These are phyloP conservation scores for Penicillium sp. DNA, from an alignment of 2,329 filamentous ascomycete species.

Conservation along the genomic window DNA sequence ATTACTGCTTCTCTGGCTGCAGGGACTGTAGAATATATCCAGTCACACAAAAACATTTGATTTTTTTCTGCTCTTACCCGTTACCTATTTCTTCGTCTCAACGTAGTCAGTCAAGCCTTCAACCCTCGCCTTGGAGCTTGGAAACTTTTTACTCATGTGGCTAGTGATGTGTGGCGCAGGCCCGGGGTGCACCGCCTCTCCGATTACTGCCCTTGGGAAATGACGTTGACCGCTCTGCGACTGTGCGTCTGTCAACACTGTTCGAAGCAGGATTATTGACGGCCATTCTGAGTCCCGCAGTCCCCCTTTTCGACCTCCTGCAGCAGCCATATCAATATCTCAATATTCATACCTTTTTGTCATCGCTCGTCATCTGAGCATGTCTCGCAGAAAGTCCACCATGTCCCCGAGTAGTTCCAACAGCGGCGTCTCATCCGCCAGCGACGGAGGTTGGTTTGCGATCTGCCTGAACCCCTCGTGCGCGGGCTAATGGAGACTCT, in stretches of 20 bases:
- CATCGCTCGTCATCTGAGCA: conserved; percentile 31
- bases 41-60: conserved; percentile 32
- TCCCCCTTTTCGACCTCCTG: conserved; percentile 18
- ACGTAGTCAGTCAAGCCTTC: neutral
- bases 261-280: conserved; percentile 31
- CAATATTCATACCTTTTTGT: conserved; percentile 2
- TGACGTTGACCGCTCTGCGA: conserved; percentile 42
- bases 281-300: conserved; percentile 22
- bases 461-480: conserved; percentile 13
- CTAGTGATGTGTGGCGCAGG: conserved; percentile 32
- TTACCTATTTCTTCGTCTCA: neutral
- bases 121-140: neutral
- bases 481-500: conserved; percentile 18
- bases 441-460: conserved; percentile 40
- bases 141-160: conserved; percentile 26
- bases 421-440: conserved; percentile 34
- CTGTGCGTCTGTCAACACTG: conserved; percentile 42
- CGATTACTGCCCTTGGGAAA: conserved; percentile 30
- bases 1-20: conserved; percentile 34
- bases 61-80: conserved; percentile 15
- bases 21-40: conserved; percentile 38
- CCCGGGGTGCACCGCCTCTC: conserved; percentile 27
- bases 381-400: conserved; percentile 46
- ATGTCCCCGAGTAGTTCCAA: conserved; percentile 39
- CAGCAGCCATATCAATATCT: neutral